Evolutionary conservation across 2,329 filamentous ascomycete genomes (phyloP), one percentile per base, ranked within the genome.

Genomic region (Hypoxylon sp.): DNA sequence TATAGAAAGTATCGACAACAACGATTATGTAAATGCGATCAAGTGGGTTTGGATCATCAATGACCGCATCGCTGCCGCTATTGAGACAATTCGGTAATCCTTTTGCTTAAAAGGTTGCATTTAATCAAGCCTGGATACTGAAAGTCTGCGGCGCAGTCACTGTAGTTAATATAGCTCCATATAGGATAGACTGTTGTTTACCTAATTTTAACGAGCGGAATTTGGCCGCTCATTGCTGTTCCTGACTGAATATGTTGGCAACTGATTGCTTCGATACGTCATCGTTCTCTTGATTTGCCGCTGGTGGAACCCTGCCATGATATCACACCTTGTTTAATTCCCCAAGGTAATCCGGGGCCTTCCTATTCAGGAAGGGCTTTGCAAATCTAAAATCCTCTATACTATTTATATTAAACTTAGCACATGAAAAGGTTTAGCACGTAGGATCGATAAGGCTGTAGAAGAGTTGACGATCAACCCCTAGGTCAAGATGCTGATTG

Each of bases 11-110:
- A 89, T 91, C 66, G 87, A 90, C 63, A 80, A 81, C 13, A 84
- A 85, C 72, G 86, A 91, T 74, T 90, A 84, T 74, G 79, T 76
- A 14, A 88, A 88, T 64, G 88, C 87, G 0, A 73, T 85, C 48
- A 86, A 84, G 74, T 91, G 89, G 89, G 83, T 85, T 1, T 81
- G 78, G 17, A 90, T 91, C 63, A 89, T 91, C 63, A 82, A 87
- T 53, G 78, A 78, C 14, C 85, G 82, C 54, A 81, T 91, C 39
- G 71, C 75, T 35, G 81, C 81, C 13, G 87, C 87, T 3, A 81
- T 80, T 26, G 79, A 81, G 68, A 82, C 78, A 9, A 76, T 83
- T 35, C 47, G 72, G 47, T 71, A 47, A 71, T 42, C 24, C 29
- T 42, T 13, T 26, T 29, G 33, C 17, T 29, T 11, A 48, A 24